A percentile compares a stretch with the other conserved stretches of the same genome.
Conservation (phyloP, 139 green algal genomes). For the Tetradesmus obliquus region DNA sequence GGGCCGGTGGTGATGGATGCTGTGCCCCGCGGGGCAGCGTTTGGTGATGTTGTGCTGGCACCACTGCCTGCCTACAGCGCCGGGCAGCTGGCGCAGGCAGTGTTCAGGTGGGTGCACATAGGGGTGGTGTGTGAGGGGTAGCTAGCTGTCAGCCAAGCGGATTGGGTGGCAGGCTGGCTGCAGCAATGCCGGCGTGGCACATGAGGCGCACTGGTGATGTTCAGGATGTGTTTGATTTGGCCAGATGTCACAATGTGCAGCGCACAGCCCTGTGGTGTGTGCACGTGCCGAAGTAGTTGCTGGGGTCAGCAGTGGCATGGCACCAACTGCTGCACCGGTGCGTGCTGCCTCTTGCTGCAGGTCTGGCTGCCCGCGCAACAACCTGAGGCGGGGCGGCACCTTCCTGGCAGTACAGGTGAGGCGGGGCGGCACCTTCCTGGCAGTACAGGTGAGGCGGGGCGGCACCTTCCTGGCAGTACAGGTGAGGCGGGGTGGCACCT, state of each 20-base stretch:
- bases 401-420: slow-evolving; percentile 66
- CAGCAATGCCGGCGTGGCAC: no score
- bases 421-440: background rate
- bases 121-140: background rate
- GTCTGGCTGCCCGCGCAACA: slow-evolving; percentile 73
- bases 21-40: slow-evolving; percentile 59
- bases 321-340: background rate
- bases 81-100: slow-evolving; percentile 59
- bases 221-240: no score
- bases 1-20: slow-evolving; percentile 78
- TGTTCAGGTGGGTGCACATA: slow-evolving; percentile 70
- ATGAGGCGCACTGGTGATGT: no score
- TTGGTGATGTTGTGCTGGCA: slow-evolving; percentile 70
- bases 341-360: background rate
- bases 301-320: no score
- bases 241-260: no score
- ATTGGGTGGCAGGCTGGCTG: no score
- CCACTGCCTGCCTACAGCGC: slow-evolving; percentile 29
- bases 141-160: no score
- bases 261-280: no score
- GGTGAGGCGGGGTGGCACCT: background rate
- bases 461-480: background rate
- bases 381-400: slow-evolving; percentile 70
- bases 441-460: background rate
- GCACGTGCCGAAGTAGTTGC: no score